Percentiles rank a stretch among this genome's conserved stretches.
Evolutionary conservation across 2,329 filamentous ascomycete species (phyloP).

Genomic region (Claviceps humidiphila): DNA sequence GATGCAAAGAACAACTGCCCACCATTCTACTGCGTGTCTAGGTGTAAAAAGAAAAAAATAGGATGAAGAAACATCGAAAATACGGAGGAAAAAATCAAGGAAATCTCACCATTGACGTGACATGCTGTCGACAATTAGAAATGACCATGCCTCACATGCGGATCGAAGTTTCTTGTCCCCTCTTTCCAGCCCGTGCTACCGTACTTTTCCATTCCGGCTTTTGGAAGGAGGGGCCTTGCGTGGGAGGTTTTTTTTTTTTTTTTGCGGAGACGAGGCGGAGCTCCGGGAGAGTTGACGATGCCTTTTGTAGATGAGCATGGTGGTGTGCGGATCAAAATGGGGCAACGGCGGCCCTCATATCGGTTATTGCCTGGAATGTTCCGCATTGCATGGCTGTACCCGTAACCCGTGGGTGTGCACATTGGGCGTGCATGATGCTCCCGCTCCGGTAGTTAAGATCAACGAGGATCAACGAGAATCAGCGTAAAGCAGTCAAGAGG

Average conservation of each 20-base stretch:
- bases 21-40: background rate
- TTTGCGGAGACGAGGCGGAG: slow-evolving; percentile 4
- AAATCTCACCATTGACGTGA: background rate
- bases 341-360: background rate
- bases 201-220: background rate
- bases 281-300: slow-evolving; percentile 2
- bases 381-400: background rate
- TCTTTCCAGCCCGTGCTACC: background rate
- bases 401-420: background rate
- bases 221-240: background rate
- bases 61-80: background rate
- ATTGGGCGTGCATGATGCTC: too few species aligned
- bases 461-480: background rate
- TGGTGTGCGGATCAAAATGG: background rate
- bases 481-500: too few species aligned
- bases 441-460: background rate
- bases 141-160: background rate
- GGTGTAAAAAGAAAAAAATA: background rate
- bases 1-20: background rate
- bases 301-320: slow-evolving; percentile 1
- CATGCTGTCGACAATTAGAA: background rate
- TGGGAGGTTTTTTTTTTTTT: background rate
- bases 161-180: background rate
- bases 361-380: background rate
- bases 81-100: background rate